Evolutionary conservation across 257 asterid genomes (phyloP).

Genomic region (Solanum bulbocastanum): DNA sequence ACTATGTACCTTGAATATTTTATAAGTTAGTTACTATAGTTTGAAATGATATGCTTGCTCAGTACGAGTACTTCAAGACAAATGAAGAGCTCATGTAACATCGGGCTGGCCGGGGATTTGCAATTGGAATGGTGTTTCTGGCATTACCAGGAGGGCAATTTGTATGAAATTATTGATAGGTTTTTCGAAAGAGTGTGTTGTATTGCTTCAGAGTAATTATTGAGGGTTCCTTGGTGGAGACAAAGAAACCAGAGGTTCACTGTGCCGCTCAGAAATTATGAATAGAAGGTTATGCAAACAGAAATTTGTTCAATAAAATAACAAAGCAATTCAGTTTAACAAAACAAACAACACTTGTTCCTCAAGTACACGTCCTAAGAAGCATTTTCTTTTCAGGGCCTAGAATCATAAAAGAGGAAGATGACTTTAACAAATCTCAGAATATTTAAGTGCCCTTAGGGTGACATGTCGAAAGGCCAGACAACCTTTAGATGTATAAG

Average conservation of each 20-base stretch:
- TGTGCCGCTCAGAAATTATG: neutral
- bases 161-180: neutral
- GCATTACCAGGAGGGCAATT: neutral
- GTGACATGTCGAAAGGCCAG: neutral
- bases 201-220: neutral
- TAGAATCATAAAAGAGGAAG: neutral
- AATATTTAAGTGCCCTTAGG: neutral
- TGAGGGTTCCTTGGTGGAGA: neutral
- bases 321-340: neutral
- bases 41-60: neutral
- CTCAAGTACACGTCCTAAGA: neutral
- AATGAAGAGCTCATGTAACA: neutral
- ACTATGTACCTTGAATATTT: neutral
- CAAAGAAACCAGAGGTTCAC: neutral
- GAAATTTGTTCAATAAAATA: neutral
- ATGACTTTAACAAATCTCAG: neutral
- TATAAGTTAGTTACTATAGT: neutral
- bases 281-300: neutral
- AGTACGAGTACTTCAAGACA: neutral
- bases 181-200: neutral
- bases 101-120: neutral
- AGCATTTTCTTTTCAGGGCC: neutral
- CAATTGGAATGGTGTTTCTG: neutral
- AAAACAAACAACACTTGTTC: neutral
- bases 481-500: neutral